These are phyloP conservation scores for Euphorbia celastroides DNA, from an alignment of 441 rosid genomes.

Conservation along the genomic window DNA sequence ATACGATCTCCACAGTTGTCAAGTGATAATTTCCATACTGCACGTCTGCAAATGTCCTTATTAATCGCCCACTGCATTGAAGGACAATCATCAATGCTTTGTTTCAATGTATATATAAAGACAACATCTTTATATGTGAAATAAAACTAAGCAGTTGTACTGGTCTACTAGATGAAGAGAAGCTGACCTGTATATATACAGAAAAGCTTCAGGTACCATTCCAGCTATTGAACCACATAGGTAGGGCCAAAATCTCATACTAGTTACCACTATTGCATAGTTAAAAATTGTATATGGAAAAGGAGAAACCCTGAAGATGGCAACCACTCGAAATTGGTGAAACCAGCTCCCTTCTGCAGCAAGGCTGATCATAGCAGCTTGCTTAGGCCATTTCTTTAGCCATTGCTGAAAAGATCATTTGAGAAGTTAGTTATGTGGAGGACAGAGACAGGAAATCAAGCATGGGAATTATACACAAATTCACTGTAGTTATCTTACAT, in stretches of 20 bases:
- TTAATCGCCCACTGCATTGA: slow-evolving; percentile 77
- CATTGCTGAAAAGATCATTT: slow-evolving; percentile 59
- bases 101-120: not conserved
- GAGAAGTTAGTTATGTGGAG: not conserved
- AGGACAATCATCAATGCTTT: not conserved
- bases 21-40: slow-evolving; percentile 65
- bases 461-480: not conserved
- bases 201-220: slow-evolving; percentile 94
- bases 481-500: slow-evolving; percentile 40
- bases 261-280: slow-evolving; percentile 83
- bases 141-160: not conserved
- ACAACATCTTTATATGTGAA: not conserved
- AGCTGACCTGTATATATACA: slow-evolving; percentile 84
- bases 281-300: slow-evolving; percentile 98
- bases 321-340: slow-evolving; percentile 90
- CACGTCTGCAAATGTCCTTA: slow-evolving; percentile 76
- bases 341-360: slow-evolving; percentile 98
- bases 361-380: slow-evolving; percentile 75
- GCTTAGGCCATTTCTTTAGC: slow-evolving; percentile 89
- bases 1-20: slow-evolving; percentile 70
- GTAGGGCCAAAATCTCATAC: slow-evolving; percentile 90
- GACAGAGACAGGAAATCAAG: not conserved
- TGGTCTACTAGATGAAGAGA: not conserved
- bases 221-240: slow-evolving; percentile 63
- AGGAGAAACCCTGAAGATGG: slow-evolving; percentile 86